Percentiles rank a stretch among this genome's conserved stretches.
Conservation (phyloP, 2,329 filamentous ascomycete genomes). For the Fusarium anguioides region DNA sequence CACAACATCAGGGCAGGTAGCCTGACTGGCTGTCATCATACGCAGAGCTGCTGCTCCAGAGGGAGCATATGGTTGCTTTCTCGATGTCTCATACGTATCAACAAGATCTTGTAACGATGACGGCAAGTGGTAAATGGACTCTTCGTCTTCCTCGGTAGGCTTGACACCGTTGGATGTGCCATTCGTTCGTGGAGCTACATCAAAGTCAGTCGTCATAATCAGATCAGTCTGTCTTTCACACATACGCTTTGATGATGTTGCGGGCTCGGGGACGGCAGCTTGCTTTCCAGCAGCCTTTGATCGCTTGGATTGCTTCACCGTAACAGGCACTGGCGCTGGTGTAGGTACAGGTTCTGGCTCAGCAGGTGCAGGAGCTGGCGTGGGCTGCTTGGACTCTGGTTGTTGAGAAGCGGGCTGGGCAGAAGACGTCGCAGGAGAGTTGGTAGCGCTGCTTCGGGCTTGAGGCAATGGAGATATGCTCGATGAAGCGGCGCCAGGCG, state of each 20-base stretch:
- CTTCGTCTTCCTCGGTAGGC: slow-evolving; percentile 64
- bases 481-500: slow-evolving; percentile 70
- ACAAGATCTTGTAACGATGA: slow-evolving; percentile 89
- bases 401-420: slow-evolving; percentile 59
- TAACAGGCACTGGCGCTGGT: slow-evolving; percentile 43
- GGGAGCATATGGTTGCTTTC: slow-evolving; percentile 71
- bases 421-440: slow-evolving; percentile 62
- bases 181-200: slow-evolving; percentile 59
- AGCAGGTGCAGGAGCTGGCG: slow-evolving; percentile 45
- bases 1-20: slow-evolving; percentile 75
- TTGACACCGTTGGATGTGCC: slow-evolving; percentile 64
- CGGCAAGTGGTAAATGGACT: slow-evolving; percentile 93
- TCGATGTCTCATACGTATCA: slow-evolving; percentile 88
- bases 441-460: slow-evolving; percentile 66
- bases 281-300: slow-evolving; percentile 60
- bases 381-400: slow-evolving; percentile 50
- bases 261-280: slow-evolving; percentile 53
- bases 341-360: slow-evolving; percentile 31
- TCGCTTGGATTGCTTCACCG: slow-evolving; percentile 51
- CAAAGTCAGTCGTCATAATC: slow-evolving; percentile 16
- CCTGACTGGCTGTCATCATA: slow-evolving; percentile 80
- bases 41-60: slow-evolving; percentile 75
- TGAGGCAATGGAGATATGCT: slow-evolving; percentile 63
- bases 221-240: not conserved
- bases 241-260: slow-evolving; percentile 60